Percentiles rank a stretch among this genome's conserved stretches.
These are phyloP conservation scores for Kwoniella mangroviensis DNA, from an alignment of 768 basidiomycete genomes.

Conservation along the genomic window DNA sequence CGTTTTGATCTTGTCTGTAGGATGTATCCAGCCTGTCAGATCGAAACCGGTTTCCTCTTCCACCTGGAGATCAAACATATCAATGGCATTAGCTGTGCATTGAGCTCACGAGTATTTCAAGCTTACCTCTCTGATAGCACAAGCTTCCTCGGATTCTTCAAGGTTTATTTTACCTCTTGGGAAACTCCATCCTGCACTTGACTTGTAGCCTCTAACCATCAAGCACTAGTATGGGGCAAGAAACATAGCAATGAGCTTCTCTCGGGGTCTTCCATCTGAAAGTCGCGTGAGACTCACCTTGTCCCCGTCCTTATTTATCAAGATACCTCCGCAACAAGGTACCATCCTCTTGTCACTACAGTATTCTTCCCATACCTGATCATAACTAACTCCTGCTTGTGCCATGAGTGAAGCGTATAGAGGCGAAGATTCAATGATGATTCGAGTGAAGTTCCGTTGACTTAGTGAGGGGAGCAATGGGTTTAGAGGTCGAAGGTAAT, in stretches of 20 bases:
- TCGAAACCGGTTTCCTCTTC: slow-evolving; percentile 97
- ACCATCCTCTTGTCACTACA: slow-evolving; percentile 96
- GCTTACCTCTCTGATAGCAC: slow-evolving; percentile 88
- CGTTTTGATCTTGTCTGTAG: slow-evolving; percentile 74
- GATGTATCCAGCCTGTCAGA: slow-evolving; percentile 54
- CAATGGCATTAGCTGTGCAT: not conserved
- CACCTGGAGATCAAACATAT: slow-evolving; percentile 64
- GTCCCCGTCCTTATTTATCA: slow-evolving; percentile 88
- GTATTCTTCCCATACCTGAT: slow-evolving; percentile 63
- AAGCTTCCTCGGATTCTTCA: slow-evolving; percentile 77
- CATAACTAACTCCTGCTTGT: slow-evolving; percentile 40
- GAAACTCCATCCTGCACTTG: slow-evolving; percentile 97
- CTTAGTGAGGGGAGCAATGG: slow-evolving; percentile 82
- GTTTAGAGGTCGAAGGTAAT: slow-evolving; percentile 92
- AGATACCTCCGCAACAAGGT: slow-evolving; percentile 95
- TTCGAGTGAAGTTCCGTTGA: slow-evolving; percentile 90
- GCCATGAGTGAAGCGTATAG: slow-evolving; percentile 31
- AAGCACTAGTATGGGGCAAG: slow-evolving; percentile 67
- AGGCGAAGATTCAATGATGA: slow-evolving; percentile 72
- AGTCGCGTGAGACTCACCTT: slow-evolving; percentile 66
- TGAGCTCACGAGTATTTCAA: not conserved
- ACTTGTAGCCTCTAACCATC: slow-evolving; percentile 98
- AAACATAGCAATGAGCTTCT: not conserved
- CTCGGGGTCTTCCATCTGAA: too few relatives aligned
- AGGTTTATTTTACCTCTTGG: slow-evolving; percentile 99